Percentiles rank a stretch among this genome's conserved stretches.
These are phyloP conservation scores for Pseudisothecium myosuroides DNA, from an alignment of 225 moss, liverwort and hornwort genomes.

Conservation along the genomic window DNA sequence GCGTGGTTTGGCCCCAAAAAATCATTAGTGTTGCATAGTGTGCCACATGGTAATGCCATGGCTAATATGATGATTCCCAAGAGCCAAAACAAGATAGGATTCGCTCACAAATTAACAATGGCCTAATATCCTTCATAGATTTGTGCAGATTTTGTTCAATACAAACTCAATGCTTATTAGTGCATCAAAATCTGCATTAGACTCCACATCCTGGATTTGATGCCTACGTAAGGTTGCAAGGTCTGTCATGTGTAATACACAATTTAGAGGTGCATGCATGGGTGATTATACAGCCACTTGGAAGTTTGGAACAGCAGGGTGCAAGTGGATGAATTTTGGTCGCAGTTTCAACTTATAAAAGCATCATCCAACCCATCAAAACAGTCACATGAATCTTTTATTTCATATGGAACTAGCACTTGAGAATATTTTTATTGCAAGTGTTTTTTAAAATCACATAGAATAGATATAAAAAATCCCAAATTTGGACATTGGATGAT, in stretches of 20 bases:
- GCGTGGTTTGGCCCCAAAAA: neutral
- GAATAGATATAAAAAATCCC: neutral
- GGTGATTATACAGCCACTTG: neutral
- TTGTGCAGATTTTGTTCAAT: neutral
- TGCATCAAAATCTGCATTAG: neutral
- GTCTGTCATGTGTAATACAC: too few species aligned
- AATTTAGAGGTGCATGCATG: neutral
- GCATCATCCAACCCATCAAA: neutral
- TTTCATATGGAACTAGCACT: neutral
- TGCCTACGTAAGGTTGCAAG: neutral
- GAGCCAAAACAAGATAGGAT: neutral
- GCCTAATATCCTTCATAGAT: neutral
- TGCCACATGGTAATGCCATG: neutral
- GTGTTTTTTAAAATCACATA: neutral
- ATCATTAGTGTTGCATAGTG: rapidly evolving
- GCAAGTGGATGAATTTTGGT: neutral
- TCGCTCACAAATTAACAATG: neutral
- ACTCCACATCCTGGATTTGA: neutral
- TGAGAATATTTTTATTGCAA: neutral
- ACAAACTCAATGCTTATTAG: neutral
- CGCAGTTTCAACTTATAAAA: neutral
- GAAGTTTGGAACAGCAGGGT: neutral
- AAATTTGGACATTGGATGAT: neutral
- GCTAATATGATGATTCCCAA: neutral
- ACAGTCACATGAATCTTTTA: neutral